phyloP scores from a whole-genome alignment of 2,329 filamentous ascomycete genomes.

The Aspergillus caelatus region DNA sequence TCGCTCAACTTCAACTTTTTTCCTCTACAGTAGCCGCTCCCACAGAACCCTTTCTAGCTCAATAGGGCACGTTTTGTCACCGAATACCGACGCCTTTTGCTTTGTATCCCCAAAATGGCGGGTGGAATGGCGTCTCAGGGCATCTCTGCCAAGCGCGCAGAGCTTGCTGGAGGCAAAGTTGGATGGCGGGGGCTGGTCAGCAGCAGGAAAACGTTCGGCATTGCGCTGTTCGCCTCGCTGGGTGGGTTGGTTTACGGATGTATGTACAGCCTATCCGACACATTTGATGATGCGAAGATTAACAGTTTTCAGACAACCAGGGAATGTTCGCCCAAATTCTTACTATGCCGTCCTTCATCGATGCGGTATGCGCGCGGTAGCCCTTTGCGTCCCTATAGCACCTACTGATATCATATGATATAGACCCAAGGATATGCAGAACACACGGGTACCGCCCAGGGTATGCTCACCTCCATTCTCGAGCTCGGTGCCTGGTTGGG shows the following conservation, averaged over 20 bases:
- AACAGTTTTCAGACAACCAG: constrained; percentile 59
- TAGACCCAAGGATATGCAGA: constrained; percentile 33
- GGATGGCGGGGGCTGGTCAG: constrained; percentile 55
- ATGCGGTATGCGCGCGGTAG: constrained; percentile 45
- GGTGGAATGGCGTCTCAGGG: constrained; percentile 19
- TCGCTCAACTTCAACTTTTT: neutral
- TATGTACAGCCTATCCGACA: constrained; percentile 16
- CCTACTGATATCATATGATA: neutral
- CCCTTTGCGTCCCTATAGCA: neutral
- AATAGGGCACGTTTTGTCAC: neutral
- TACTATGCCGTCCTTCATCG: constrained; percentile 52
- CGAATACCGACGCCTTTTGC: neutral
- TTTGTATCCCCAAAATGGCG: constrained; percentile 4
- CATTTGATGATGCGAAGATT: neutral
- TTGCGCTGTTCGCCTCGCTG: constrained; percentile 57
- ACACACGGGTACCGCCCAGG: constrained; percentile 30
- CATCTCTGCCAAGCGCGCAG: constrained; percentile 37
- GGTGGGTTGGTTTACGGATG: constrained; percentile 64
- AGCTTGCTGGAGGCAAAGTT: constrained; percentile 33
- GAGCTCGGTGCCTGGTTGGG: constrained; percentile 45
- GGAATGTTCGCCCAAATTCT: constrained; percentile 74
- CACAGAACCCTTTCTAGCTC: neutral
- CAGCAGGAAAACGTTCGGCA: constrained; percentile 58
- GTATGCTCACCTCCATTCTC: constrained; percentile 44
- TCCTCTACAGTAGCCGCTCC: neutral